These are phyloP conservation scores for Paramecium caudatum DNA, from an alignment of 73 alveolate genomes.

Conservation along the genomic window DNA sequence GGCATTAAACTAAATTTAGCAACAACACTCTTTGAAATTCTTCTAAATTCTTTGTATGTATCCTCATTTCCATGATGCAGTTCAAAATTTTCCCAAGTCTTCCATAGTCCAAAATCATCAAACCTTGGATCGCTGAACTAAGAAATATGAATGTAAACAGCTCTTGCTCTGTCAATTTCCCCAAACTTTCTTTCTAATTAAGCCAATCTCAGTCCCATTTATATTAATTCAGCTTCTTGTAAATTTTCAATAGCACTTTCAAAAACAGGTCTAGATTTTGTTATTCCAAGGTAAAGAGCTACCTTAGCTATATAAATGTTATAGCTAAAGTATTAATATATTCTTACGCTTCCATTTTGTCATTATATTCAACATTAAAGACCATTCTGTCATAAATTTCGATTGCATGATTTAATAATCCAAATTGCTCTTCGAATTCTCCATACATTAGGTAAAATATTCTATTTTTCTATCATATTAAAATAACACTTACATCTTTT, in stretches of 20 bases:
- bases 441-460: conserved; percentile 95
- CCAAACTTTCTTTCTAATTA: conserved; percentile 96
- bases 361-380: conserved; percentile 86
- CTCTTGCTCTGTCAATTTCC: conserved; percentile 98
- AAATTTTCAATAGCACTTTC: conserved; percentile 89
- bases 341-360: conserved; percentile 84
- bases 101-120: conserved; percentile 94
- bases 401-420: conserved; percentile 93
- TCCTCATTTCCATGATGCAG: conserved; percentile 96
- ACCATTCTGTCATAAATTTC: conserved; percentile 92
- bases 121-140: conserved; percentile 95
- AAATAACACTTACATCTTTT: conserved; percentile 73
- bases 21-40: conserved; percentile 89
- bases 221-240: conserved; percentile 85
- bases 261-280: conserved; percentile 93
- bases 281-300: conserved; percentile 93
- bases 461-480: conserved; percentile 68
- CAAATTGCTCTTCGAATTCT: conserved; percentile 96
- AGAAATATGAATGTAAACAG: conserved; percentile 90
- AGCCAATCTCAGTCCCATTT: conserved; percentile 95
- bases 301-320: conserved; percentile 92
- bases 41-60: conserved; percentile 95
- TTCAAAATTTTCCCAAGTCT: conserved; percentile 97
- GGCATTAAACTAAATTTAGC: conserved; percentile 76
- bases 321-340: conserved; percentile 33